Evolutionary conservation across 148 eudicot genomes (phyloP), one percentile per base, ranked within the genome.

Genomic region (Pouteria glomerata): DNA sequence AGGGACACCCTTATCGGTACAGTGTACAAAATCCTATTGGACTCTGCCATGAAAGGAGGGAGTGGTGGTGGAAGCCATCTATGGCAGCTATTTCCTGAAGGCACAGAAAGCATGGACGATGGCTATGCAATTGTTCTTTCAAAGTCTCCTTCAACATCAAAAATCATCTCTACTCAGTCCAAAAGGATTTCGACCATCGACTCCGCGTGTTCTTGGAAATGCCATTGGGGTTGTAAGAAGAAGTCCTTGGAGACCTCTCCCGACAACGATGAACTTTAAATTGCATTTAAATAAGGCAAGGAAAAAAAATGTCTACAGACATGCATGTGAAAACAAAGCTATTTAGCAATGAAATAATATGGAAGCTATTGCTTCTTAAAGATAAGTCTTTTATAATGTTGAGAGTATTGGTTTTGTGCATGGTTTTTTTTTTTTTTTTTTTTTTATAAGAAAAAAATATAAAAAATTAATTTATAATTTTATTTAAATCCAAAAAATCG

Each of bases 51-150:
- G 71, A 86, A 77, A 68, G 97, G 97, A 19, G 96, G 97, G 3
- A 77, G 89, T 72, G 93, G 91, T 19, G 91, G 82, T 35, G 97
- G 97, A 53, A 76, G 87, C 77, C 87, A 89, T 55, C 11, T 92
- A 61, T 92, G 97, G 97, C 97, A 89, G 79, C 77, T 92, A 15
- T 88, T 85, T 65, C 96, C 97, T 26, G 88, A 87, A 24, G 90
- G 86, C 31, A 85, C 89, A 14, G 96, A 86, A 23, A 81, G 85
- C 75, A 90, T 92, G 93, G 83, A 88, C 27, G 96, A 89, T 31
- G 96, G 97, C 26, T 86, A 88, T 71, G 91, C 93, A 31, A 67
- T 92, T 63, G 83, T 86, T 48, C 88, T 92, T 37, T 79, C 88
- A 2, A 81, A 86, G 73, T 71, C 82, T 31, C 86, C 84, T 39